Percentiles rank a stretch among this genome's conserved stretches.
phyloP scores from a whole-genome alignment of 139 green algal species.

The Zygnema cylindricum region DNA sequence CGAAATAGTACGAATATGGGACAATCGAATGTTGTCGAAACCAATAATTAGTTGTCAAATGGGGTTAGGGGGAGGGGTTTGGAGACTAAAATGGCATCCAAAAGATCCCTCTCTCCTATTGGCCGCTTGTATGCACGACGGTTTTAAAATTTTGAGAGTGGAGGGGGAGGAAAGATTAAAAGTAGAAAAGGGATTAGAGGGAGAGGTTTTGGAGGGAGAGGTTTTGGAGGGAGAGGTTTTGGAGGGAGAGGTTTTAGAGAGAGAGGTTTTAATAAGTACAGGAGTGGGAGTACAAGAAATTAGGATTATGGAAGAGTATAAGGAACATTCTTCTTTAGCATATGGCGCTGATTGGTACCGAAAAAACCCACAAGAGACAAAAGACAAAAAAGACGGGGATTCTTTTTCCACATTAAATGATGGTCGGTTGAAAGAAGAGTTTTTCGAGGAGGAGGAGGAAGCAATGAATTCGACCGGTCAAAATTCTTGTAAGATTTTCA shows the following conservation, averaged over 20 bases:
- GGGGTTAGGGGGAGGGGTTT: slow-evolving; percentile 58
- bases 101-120: slow-evolving; percentile 52
- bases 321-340: slow-evolving; percentile 69
- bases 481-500: neutral
- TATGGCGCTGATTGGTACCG: slow-evolving; percentile 78
- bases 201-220: slow-evolving; percentile 12
- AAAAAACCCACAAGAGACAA: neutral
- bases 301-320: slow-evolving; percentile 61
- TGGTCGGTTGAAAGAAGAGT: neutral
- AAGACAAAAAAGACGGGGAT: neutral
- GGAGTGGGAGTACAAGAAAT: neutral
- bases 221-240: slow-evolving; percentile 21
- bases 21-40: slow-evolving; percentile 14
- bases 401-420: neutral
- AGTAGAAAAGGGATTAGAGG: neutral
- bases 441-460: neutral
- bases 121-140: slow-evolving; percentile 59
- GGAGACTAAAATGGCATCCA: slow-evolving; percentile 63
- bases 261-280: no score
- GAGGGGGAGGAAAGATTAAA: neutral
- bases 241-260: slow-evolving; percentile 29
- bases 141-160: slow-evolving; percentile 49
- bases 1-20: slow-evolving; percentile 72
- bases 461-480: neutral
- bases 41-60: slow-evolving; percentile 18